Conservation (phyloP, 257 asterid genomes). For the Fraxinus pennsylvanica region DNA sequence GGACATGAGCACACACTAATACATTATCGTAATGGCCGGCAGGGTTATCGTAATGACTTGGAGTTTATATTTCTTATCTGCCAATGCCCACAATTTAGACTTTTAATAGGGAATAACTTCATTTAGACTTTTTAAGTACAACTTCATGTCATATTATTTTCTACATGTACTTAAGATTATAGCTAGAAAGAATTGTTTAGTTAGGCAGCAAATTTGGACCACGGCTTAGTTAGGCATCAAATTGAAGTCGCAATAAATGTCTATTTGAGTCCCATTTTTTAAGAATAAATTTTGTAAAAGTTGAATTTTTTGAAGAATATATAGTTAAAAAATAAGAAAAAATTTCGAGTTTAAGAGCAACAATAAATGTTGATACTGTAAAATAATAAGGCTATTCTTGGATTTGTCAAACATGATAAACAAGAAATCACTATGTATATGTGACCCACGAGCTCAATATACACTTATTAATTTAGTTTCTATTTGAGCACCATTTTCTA, state of each 20-base stretch:
- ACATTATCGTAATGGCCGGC: background rate
- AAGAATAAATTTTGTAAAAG: too few relatives aligned
- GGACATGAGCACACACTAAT: background rate
- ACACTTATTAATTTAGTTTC: too few relatives aligned
- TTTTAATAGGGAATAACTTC: background rate
- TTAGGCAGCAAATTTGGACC: too few relatives aligned
- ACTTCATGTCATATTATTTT: background rate
- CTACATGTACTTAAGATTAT: background rate
- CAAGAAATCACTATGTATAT: background rate
- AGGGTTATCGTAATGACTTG: background rate
- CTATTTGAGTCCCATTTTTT: too few relatives aligned
- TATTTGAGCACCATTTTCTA: too few relatives aligned
- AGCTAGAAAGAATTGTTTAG: background rate
- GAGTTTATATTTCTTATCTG: background rate
- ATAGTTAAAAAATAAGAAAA: too few relatives aligned
- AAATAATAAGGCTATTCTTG: background rate
- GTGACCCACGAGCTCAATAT: too few relatives aligned
- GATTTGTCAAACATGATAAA: background rate
- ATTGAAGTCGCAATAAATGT: too few relatives aligned
- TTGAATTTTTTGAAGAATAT: too few relatives aligned
- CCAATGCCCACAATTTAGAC: background rate
- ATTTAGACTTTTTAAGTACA: background rate
- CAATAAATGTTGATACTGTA: too few relatives aligned
- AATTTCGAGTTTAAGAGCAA: too few relatives aligned
- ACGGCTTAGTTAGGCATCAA: background rate